Evolutionary conservation across 2,329 filamentous ascomycete genomes (phyloP), one percentile per base, ranked within the genome.

Genomic region (Curvularia lunata): DNA sequence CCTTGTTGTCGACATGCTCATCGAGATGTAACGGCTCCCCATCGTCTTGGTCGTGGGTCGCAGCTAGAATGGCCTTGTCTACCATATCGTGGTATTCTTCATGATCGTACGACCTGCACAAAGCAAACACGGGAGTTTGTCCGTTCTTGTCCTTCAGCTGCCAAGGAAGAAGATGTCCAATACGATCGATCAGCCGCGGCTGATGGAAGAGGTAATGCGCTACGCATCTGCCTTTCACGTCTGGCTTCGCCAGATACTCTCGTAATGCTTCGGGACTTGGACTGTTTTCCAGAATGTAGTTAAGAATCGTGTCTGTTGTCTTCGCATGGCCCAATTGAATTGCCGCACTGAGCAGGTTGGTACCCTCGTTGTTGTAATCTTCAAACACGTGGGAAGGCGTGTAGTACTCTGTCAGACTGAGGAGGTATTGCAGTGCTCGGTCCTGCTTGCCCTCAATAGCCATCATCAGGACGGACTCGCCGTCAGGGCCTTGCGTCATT

Each of bases 171-270:
- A 94, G 79, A 58, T 85, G 83, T 2, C 92, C 93, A 59, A 98
- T 88, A 53, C 85, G 84, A 43, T 82, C 80, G 65, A 99, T 95
- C 19, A 99, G 81, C 52, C 85, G 83, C 2, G 95, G 95, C 8
- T 91, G 89, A 71, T 97, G 91, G 79, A 99, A 99, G 16, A 99
- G 83, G 75, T 99, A 99, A 77, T 99, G 95, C n/a, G 90, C 95
- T 51, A 91, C 86, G 61, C 92, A 96, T 66, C 95, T 88, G 21
- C 94, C 95, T 81, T 92, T 89, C 37, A 85, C 86, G 71, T 99
- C 95, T 69, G 94, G 89, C 59, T 85, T 82, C 4, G 85, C 82
- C 47, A 98, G 78, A 71, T 99, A 98, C 6, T 82, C 79, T 42
- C 80, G 76, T 28, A 96, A 76, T 48, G 85, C 81, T 16, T 82